Conservation (phyloP, 495 filamentous ascomycete genomes). For the Penicillium pulvis region DNA sequence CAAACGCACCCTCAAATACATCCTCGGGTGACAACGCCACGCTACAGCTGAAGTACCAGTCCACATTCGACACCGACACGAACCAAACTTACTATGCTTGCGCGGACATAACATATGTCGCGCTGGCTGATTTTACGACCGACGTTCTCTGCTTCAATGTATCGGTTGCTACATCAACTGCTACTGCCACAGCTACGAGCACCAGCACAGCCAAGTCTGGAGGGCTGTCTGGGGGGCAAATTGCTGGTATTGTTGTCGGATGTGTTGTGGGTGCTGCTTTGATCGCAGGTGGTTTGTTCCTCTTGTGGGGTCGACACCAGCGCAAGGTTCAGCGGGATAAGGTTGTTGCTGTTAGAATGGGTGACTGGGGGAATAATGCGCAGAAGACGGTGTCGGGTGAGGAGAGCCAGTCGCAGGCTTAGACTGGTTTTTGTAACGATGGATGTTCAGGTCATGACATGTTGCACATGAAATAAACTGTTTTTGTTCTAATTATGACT, state of each 20-base stretch:
- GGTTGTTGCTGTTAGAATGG: conserved; percentile 12
- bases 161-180: conserved; percentile 27
- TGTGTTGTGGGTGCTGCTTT: conserved; percentile 37
- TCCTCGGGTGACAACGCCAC: conserved; percentile 50
- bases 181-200: conserved; percentile 6
- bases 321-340: conserved; percentile 12
- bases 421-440: neutral
- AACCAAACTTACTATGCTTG: conserved; percentile 56
- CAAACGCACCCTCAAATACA: conserved; percentile 36
- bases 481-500: neutral
- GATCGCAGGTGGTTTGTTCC: conserved; percentile 17
- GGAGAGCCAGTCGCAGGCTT: neutral
- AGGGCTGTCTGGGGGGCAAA: conserved; percentile 44
- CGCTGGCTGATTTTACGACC: conserved; percentile 36
- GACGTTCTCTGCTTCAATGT: conserved; percentile 55
- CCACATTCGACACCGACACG: conserved; percentile 42
- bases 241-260: conserved; percentile 52
- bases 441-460: no score
- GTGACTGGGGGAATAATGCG: neutral
- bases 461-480: no score
- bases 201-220: neutral
- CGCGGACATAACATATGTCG: conserved; percentile 52
- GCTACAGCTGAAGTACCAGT: conserved; percentile 53
- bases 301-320: conserved; percentile 15
- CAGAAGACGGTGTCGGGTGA: conserved; percentile 7